Evolutionary conservation across 2,329 filamentous ascomycete genomes (phyloP).

Genomic region (Aureobasidium subglaciale): DNA sequence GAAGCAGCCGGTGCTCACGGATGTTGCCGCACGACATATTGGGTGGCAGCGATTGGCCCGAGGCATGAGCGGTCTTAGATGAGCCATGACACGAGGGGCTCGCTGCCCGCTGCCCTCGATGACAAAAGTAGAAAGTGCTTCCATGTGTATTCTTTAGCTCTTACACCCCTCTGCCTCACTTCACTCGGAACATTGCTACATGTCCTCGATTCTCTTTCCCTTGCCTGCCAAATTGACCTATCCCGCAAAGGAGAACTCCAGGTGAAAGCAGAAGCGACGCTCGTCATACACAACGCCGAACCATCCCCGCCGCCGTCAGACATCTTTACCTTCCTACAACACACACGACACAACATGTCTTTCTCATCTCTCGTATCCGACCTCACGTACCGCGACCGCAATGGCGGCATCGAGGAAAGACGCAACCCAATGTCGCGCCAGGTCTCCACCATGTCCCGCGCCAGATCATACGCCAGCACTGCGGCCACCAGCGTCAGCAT

Average conservation of each 20-base stretch:
- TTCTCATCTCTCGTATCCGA: conserved; percentile 48
- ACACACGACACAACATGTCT: conserved; percentile 34
- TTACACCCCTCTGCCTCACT: neutral
- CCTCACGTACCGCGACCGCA: conserved; percentile 40
- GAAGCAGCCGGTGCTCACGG: neutral
- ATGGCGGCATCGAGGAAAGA: conserved; percentile 35
- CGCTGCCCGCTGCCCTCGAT: neutral
- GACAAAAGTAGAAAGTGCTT: neutral
- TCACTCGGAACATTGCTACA: neutral
- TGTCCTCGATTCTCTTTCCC: neutral
- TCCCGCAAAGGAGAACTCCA: neutral
- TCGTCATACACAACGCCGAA: neutral
- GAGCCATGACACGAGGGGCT: neutral
- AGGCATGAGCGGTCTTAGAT: conserved; percentile 3
- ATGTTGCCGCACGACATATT: neutral
- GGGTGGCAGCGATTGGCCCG: conserved; percentile 5
- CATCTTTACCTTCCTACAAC: conserved; percentile 2
- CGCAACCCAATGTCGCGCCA: conserved; percentile 27
- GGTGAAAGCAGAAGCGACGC: neutral
- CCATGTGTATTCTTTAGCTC: neutral
- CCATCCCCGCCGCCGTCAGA: conserved; percentile 1
- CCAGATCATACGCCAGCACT: conserved; percentile 44
- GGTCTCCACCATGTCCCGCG: conserved; percentile 35
- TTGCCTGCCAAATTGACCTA: neutral
- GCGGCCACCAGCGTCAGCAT: conserved; percentile 48